Conservation (phyloP, 768 basidiomycete species). For the Guyanaporus albipodus region DNA sequence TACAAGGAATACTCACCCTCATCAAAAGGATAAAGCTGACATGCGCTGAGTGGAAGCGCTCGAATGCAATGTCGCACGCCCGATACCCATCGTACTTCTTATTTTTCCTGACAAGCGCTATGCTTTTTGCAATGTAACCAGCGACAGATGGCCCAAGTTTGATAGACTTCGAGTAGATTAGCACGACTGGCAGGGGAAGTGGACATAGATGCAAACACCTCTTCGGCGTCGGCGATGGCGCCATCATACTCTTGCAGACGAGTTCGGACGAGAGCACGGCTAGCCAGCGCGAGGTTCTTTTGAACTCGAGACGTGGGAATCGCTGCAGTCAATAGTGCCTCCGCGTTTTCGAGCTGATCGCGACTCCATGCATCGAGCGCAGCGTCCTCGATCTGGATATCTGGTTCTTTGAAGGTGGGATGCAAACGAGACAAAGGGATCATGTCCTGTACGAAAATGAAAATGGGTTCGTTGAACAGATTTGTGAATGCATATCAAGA, state of each 20-base stretch:
- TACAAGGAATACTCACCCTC: constrained; percentile 2
- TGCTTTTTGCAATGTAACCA: neutral
- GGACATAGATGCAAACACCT: neutral
- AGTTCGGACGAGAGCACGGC: constrained; percentile 4
- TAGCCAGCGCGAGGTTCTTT: neutral
- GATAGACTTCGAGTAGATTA: neutral
- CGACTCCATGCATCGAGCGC: neutral
- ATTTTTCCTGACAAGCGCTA: neutral
- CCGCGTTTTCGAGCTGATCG: neutral
- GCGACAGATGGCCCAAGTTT: neutral
- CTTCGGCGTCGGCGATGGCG: constrained; percentile 3
- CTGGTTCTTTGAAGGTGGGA: neutral
- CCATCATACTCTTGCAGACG: neutral
- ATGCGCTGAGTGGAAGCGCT: constrained; percentile 2
- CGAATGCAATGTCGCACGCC: constrained; percentile 1
- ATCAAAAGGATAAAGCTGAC: constrained; percentile 3
- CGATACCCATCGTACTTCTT: constrained; percentile 1
- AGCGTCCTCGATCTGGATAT: neutral
- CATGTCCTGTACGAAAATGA: neutral
- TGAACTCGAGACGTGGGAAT: neutral
- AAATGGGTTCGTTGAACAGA: too few relatives aligned
- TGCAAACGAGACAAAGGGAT: neutral
- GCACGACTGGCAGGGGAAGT: neutral
- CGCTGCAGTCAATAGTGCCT: neutral
- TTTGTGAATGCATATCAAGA: neutral